Evolutionary conservation across 2,329 filamentous ascomycete species (phyloP).

Genomic region (Diaporthe sp.): DNA sequence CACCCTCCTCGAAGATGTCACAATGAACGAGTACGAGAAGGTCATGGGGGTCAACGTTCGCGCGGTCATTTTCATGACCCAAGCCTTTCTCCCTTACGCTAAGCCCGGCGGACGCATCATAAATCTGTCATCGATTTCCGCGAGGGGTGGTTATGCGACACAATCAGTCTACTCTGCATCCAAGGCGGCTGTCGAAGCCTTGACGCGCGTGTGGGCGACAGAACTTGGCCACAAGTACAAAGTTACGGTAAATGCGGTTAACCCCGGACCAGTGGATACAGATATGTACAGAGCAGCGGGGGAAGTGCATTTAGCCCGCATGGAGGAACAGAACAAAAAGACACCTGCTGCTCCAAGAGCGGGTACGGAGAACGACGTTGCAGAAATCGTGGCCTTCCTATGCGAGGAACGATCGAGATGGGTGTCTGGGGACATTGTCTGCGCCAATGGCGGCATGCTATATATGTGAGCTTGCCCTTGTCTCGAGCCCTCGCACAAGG

Average conservation of each 20-base stretch:
- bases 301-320: conserved; percentile 43
- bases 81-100: conserved; percentile 65
- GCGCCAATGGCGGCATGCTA: conserved; percentile 39
- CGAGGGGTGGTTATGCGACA: conserved; percentile 63
- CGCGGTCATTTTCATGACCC: conserved; percentile 64
- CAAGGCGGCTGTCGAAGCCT: conserved; percentile 71
- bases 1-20: too few relatives aligned
- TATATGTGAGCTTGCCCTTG: too few relatives aligned
- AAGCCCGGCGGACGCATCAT: conserved; percentile 68
- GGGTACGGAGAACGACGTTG: conserved; percentile 63
- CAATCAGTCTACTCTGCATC: conserved; percentile 71
- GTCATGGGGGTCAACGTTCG: background rate
- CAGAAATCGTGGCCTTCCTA: conserved; percentile 39
- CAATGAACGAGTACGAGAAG: too few relatives aligned
- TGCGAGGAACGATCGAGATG: conserved; percentile 38
- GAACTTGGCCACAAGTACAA: conserved; percentile 64
- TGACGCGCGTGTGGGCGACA: conserved; percentile 72
- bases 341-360: conserved; percentile 55
- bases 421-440: conserved; percentile 40
- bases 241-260: conserved; percentile 70
- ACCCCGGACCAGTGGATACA: conserved; percentile 66
- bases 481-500: too few relatives aligned
- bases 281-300: conserved; percentile 51
- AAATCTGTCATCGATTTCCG: conserved; percentile 66
- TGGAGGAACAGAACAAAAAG: conserved; percentile 57